Conservation (phyloP, 1,139 yeast genomes). For the Geotrichum klebahnii region DNA sequence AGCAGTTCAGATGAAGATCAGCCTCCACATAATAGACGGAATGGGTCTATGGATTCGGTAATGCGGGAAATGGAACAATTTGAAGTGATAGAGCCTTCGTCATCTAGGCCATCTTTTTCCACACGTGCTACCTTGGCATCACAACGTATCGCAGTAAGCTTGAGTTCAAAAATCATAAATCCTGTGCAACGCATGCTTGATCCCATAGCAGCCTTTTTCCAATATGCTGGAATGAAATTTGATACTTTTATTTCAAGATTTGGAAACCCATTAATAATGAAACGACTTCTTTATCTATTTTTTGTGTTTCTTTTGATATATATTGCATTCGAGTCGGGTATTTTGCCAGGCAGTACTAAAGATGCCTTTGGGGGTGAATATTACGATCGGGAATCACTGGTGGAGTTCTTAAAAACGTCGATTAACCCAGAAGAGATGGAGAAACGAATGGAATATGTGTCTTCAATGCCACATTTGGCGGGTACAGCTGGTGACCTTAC, state of each 20-base stretch:
- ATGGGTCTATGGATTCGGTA: slow-evolving; percentile 14
- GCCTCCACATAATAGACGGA: neutral
- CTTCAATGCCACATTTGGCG: slow-evolving; percentile 79
- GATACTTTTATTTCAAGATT: slow-evolving; percentile 58
- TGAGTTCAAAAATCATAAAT: slow-evolving; percentile 46
- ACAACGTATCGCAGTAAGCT: slow-evolving; percentile 34
- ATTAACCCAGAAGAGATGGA: slow-evolving; percentile 57
- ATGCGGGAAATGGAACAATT: slow-evolving; percentile 40
- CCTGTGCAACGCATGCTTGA: slow-evolving; percentile 56
- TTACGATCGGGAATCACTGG: slow-evolving; percentile 53
- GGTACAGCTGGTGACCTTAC: slow-evolving; percentile 83
- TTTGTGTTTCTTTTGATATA: slow-evolving; percentile 56
- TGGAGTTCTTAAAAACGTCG: slow-evolving; percentile 47
- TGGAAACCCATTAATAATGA: slow-evolving; percentile 83
- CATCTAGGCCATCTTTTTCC: slow-evolving; percentile 24
- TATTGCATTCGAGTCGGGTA: slow-evolving; percentile 53
- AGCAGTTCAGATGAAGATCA: slow-evolving; percentile 20
- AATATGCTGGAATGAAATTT: slow-evolving; percentile 44
- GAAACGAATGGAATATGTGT: slow-evolving; percentile 67
- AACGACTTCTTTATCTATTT: slow-evolving; percentile 66
- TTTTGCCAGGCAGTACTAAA: slow-evolving; percentile 38
- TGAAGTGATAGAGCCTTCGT: slow-evolving; percentile 42
- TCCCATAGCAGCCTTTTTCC: slow-evolving; percentile 62
- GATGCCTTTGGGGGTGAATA: slow-evolving; percentile 50
- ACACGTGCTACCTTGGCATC: slow-evolving; percentile 31